phyloP scores from a whole-genome alignment of 2,329 filamentous ascomycete species.

The Biscogniauxia mediterranea region DNA sequence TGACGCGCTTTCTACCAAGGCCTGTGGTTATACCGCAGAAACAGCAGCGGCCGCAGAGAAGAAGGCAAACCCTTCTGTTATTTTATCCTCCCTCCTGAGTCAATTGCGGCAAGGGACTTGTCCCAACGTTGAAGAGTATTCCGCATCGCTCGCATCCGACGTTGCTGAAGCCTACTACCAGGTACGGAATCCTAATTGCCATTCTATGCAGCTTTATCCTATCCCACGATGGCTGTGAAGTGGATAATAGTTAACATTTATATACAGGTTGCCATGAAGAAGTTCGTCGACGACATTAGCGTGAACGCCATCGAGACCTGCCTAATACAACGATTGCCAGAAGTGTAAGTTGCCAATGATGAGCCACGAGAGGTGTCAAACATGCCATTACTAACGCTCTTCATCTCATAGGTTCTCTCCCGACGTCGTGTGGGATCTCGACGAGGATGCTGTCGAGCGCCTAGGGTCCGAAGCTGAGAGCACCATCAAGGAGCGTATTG shows the following conservation, averaged over 20 bases:
- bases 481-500: constrained; percentile 20
- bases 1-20: constrained; percentile 4
- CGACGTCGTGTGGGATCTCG: constrained; percentile 27
- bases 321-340: constrained; percentile 25
- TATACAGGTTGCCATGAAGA: constrained; percentile 26
- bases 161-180: constrained; percentile 27
- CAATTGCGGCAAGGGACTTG: constrained; percentile 13
- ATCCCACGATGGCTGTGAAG: too few species aligned
- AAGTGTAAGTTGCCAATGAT: constrained; percentile 21
- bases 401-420: constrained; percentile 19
- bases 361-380: too few species aligned
- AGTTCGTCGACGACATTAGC: constrained; percentile 29
- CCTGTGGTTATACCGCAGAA: constrained; percentile 2
- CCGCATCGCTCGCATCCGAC: constrained; percentile 23
- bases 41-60: too few species aligned
- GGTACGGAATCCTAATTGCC: constrained; percentile 6
- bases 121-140: constrained; percentile 23
- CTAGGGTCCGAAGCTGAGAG: constrained; percentile 26
- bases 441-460: constrained; percentile 20
- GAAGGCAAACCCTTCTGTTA: too few species aligned
- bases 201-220: not conserved
- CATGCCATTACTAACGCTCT: not conserved
- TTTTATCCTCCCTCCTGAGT: constrained; percentile 4
- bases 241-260: not conserved
- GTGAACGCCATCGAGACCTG: constrained; percentile 28